These are phyloP conservation scores for Haplographium delicatum DNA, from an alignment of 495 filamentous ascomycete genomes.

Conservation along the genomic window DNA sequence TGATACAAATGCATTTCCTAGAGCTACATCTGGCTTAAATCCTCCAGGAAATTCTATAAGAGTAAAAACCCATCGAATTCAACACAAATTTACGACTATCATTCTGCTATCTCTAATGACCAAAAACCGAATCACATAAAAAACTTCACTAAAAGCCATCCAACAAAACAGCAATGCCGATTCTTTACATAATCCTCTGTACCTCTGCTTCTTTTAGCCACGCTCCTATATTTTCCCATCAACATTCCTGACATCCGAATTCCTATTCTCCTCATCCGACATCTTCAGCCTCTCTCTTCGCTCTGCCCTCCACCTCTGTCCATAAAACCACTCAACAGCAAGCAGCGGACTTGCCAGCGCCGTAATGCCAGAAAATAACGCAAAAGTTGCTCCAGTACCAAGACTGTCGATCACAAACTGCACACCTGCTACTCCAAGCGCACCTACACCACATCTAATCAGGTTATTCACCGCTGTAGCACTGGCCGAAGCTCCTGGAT, in stretches of 20 bases:
- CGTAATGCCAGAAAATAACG: slow-evolving; percentile 41
- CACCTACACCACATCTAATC: slow-evolving; percentile 56
- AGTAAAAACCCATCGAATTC: too few relatives aligned
- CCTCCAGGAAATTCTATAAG: too few relatives aligned
- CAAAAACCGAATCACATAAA: too few relatives aligned
- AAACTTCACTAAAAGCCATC: too few relatives aligned
- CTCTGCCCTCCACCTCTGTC: slow-evolving; percentile 6
- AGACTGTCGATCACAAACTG: slow-evolving; percentile 50
- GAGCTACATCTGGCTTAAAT: too few relatives aligned
- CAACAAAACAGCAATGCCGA: too few relatives aligned
- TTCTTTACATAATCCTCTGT: too few relatives aligned
- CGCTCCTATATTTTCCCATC: too few relatives aligned
- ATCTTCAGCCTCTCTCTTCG: neutral
- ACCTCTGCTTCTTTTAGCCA: too few relatives aligned
- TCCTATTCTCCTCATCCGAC: neutral
- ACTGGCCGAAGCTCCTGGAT: slow-evolving; percentile 40
- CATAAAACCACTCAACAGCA: slow-evolving; percentile 9
- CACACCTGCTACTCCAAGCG: slow-evolving; percentile 54
- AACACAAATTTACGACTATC: too few relatives aligned
- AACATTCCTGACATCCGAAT: slow-evolving; percentile 6
- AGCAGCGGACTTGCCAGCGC: neutral
- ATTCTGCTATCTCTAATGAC: too few relatives aligned
- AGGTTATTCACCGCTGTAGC: slow-evolving; percentile 62
- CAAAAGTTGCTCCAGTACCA: slow-evolving; percentile 61
- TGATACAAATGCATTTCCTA: too few relatives aligned